Base-by-base conservation (phyloP, 164 flowering plant genomes). In the Vitis rotundifolia region DNA sequence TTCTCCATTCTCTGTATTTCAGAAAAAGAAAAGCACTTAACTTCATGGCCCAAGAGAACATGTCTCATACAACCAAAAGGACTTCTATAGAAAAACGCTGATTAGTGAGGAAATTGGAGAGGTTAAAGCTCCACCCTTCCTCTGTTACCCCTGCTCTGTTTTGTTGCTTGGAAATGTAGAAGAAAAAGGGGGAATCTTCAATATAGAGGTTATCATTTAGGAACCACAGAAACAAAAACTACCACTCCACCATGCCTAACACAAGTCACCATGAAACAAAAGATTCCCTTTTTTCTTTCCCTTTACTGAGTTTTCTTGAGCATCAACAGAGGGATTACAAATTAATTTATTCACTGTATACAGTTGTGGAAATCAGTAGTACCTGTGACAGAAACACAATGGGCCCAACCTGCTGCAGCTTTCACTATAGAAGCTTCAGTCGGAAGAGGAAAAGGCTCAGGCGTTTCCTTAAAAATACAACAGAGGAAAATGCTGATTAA, bases 391-490 rank as follows among this genome's bases (percentile, higher is more conserved):
- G 98, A 80, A 76, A 87, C 88, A 81, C 98, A 91, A 71, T 96
- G 99, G 9, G 99, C 99, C 98, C 99, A 96, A 53, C 99, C 97
- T 0, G 99, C 97, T 14, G 91, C 94, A 60, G 99, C 99, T 73
- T 78, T 80, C 63, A 82, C 85, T 64, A 93, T 82, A 22, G 92
- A 76, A 75, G 87, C 84, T 73, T 91, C 99, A 29, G 78, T 73
- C 28, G 97, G 98, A 64, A 96, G 94, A 59, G 94, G 98, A 64
- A 91, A 96, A 65, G 99, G 90, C 86, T 88, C 97, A 7, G 98
- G 98, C 69, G 71, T 87, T 96, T 93, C 99, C 99, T 94, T 59
- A 19, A 67, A 67, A 75, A 75, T 70, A 22, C 11, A 67, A 83
- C 51, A 15, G 9, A 68, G 48, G 56, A 56, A 52, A 37, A 61